Evolutionary conservation across 2,329 filamentous ascomycete species (phyloP).

Genomic region (Neonectria coccinea): DNA sequence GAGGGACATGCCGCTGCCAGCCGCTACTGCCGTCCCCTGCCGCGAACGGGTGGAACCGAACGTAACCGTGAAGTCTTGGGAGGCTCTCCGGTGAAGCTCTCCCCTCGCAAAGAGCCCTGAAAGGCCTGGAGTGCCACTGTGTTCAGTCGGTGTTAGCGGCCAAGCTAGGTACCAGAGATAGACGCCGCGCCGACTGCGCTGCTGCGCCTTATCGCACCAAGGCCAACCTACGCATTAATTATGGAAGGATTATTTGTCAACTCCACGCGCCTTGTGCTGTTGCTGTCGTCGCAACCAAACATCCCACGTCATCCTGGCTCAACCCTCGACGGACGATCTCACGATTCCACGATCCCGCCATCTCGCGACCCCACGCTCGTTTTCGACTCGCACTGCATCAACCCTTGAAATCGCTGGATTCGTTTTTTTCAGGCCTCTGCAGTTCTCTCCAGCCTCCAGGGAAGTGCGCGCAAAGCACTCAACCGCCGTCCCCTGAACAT

Average conservation of each 20-base stretch:
- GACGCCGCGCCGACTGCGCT: not conserved
- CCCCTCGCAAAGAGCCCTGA: conserved; percentile 13
- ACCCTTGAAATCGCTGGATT: not conserved
- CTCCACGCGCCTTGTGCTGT: conserved; percentile 30
- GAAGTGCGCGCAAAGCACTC: conserved; percentile 16
- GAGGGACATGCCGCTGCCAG: conserved; percentile 42
- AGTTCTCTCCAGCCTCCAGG: not conserved
- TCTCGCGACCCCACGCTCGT: conserved; percentile 26
- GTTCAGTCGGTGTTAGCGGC: not conserved
- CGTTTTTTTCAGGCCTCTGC: not conserved
- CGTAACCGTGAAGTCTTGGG: conserved; percentile 30
- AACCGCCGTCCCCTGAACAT: conserved; percentile 13
- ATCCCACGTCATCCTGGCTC: conserved; percentile 36
- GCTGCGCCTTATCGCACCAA: conserved; percentile 19
- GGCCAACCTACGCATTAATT: conserved; percentile 1
- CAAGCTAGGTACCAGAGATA: conserved; percentile 7
- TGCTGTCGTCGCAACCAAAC: conserved; percentile 16
- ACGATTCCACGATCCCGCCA: conserved; percentile 19
- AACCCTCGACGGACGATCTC: conserved; percentile 8
- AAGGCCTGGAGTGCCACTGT: not conserved
- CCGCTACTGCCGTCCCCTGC: conserved; percentile 42
- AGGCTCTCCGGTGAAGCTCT: conserved; percentile 4
- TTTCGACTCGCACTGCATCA: conserved; percentile 10
- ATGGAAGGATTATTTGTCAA: conserved; percentile 39
- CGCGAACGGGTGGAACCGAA: conserved; percentile 32